Evolutionary conservation across 2,329 filamentous ascomycete genomes (phyloP), one percentile per base, ranked within the genome.

Genomic region (Magnaporthales sp.): DNA sequence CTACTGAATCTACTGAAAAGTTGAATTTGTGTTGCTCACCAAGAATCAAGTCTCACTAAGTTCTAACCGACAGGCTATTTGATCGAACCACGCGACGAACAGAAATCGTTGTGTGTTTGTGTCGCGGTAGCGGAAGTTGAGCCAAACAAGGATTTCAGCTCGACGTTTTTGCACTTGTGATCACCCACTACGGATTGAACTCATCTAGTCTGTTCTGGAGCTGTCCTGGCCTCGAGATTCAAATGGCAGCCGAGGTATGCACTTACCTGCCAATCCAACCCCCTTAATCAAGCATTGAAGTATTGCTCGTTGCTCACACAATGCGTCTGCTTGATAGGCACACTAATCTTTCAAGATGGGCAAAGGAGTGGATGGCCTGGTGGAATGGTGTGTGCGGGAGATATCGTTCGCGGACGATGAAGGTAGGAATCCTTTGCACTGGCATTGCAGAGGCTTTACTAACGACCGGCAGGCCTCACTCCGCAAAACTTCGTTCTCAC

Each of bases 311-410:
- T 60, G 13, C 26, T 60, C 24, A 58, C 54, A 24, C 13, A 19
- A 27, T 13, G 56, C 15, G n/a, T 60, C 27, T 60, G 2, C 56
- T 60, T 27, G 6, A 26, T 27, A 60, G 56, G 15, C 13, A 29
- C 24, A 13, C 11, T 19, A 27, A 26, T 19, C 54, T 51, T 11
- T 29, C 38, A 67, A 58, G 29, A 78, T 78, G 76, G 74, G 74
- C 62, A 75, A 72, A 69, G 79, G 78, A 70, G 76, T 81, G 68
- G 80, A 81, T 71, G 78, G 78, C 71, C 72, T 81, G 71, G 75
- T 81, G 65, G 79, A 81, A 70, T 77, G 75, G 68, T 77, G 81
- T 68, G 74, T 81, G 67, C 75, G 74, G 1, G 78, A 81, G 73
- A 79, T 80, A 58, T 79, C 79, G 22, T 80, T 80, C 71, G 77